Percentiles rank a stretch among this genome's conserved stretches.
Evolutionary conservation across 495 filamentous ascomycete genomes (phyloP).

Genomic region (Chaetomidium leptoderma): DNA sequence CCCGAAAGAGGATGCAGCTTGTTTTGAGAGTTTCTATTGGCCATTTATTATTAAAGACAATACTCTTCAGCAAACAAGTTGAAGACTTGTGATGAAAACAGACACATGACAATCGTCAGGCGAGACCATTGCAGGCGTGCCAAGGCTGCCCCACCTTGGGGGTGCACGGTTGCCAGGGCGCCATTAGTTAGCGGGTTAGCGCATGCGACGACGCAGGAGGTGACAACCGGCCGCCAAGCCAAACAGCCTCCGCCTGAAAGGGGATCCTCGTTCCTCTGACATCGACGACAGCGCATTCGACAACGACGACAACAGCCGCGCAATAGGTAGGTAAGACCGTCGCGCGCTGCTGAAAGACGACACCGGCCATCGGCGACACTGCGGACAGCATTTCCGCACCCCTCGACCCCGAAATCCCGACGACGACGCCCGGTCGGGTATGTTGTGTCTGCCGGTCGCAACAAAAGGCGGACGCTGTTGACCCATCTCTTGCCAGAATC

Average conservation of each 20-base stretch:
- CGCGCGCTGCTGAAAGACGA: conserved; percentile 9
- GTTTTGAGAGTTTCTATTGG: background rate
- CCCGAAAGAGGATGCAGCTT: background rate
- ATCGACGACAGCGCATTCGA: conserved; percentile 14
- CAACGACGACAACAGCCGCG: conserved; percentile 15
- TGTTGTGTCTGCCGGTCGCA: conserved; percentile 13
- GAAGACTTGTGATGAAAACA: background rate
- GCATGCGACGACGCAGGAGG: conserved; percentile 9
- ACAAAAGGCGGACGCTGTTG: conserved; percentile 7
- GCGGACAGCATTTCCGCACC: background rate
- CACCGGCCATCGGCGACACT: background rate
- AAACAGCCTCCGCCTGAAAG: conserved; percentile 19
- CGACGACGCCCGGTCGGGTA: conserved; percentile 4
- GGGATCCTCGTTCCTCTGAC: conserved; percentile 15
- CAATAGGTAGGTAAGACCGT: conserved; percentile 15
- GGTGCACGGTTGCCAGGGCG: conserved; percentile 24
- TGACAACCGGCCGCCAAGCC: conserved; percentile 15
- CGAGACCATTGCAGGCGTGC: background rate
- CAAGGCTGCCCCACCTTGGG: conserved; percentile 14
- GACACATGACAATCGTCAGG: background rate
- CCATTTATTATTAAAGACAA: background rate
- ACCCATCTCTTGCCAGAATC: conserved; percentile 12
- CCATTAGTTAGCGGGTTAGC: conserved; percentile 15
- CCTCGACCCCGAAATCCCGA: background rate
- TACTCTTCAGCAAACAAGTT: background rate